Base-by-base conservation (phyloP, 768 basidiomycete species). In the Mycena vulgaris region DNA sequence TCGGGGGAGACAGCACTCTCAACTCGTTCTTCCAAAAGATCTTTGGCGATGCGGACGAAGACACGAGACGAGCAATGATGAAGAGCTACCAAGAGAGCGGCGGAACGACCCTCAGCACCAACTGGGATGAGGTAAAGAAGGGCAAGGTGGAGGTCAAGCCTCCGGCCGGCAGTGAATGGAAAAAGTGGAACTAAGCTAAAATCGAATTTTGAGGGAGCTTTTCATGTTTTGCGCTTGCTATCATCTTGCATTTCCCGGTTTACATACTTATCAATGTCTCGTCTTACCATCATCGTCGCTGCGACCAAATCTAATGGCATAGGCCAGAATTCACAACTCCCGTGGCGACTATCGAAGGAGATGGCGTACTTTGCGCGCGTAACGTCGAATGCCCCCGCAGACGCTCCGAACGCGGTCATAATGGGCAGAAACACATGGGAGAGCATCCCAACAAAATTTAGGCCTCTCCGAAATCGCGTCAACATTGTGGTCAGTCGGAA, bases 391-490 rank as follows among this genome's bases (percentile, higher is more conserved):
- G 88, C 90, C 35, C 89, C 90, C 8, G 80, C 85, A 40, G 87
- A 84, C 8, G 78, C 76, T 51, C 82, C 78, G 66, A 99, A 98
- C 80, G 90, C 88, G 1, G 92, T 98, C 23, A 83, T 98, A 63
- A 98, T 99, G 97, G 98, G 98, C 16, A 88, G 97, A 64, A 96
- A 94, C 76, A 97, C 96, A 17, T 99, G 98, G 98, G 96, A 98
- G 82, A 95, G 95, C 78, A 98, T 99, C 63, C 97, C 98, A 10
- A 72, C 77, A 23, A 94, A 90, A 78, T 94, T 93, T 81, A 86
- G 93, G 70, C 98, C 98, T 6, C 86, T 99, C 23, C 84, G 87
- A 47, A 88, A 87, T 49, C 86, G 98, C 57, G 63, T 87, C 63
- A 99, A 99, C 77, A 78, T 97, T 28, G 90, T 99, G 65, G 81